Percentiles rank a stretch among this genome's conserved stretches.
Evolutionary conservation across 768 basidiomycete genomes (phyloP).

Genomic region (Nevesoporus exiguus): DNA sequence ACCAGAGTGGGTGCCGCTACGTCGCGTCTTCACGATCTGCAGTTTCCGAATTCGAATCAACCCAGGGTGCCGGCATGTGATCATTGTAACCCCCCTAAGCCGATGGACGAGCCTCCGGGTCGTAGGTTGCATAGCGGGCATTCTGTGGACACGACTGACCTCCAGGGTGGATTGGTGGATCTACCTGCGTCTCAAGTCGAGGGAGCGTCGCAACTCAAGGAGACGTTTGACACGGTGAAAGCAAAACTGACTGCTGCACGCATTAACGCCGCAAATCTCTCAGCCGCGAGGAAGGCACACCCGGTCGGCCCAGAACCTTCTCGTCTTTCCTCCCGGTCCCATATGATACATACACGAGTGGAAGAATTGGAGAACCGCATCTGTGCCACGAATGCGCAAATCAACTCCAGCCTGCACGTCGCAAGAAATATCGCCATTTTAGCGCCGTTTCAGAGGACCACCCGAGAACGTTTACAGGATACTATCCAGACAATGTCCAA

Average conservation of each 20-base stretch:
- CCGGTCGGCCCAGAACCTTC: conserved; percentile 24
- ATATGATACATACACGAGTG: conserved; percentile 59
- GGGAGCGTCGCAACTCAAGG: conserved; percentile 66
- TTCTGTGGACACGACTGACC: conserved; percentile 30
- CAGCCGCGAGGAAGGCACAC: conserved; percentile 12
- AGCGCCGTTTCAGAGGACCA: conserved; percentile 83
- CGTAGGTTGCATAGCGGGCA: conserved; percentile 25
- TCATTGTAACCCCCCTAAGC: conserved; percentile 35
- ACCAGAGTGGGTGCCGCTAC: conserved; percentile 85
- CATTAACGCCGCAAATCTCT: conserved; percentile 31
- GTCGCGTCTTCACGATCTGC: conserved; percentile 73
- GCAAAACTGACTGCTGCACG: conserved; percentile 67
- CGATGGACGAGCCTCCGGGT: conserved; percentile 35
- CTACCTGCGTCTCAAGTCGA: conserved; percentile 55
- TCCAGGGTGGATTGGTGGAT: conserved; percentile 12
- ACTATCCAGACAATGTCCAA: conserved; percentile 62
- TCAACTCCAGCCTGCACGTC: conserved; percentile 66
- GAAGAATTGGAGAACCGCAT: conserved; percentile 61
- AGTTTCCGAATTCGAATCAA: conserved; percentile 30
- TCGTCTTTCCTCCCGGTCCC: conserved; percentile 44
- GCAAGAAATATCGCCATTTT: conserved; percentile 81
- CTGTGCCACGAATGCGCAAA: conserved; percentile 47
- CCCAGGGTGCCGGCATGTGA: conserved; percentile 40
- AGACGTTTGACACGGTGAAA: conserved; percentile 85
- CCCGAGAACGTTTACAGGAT: conserved; percentile 68